Conservation (phyloP, 176 grass and related monocot genomes). For the Phragmites australis region DNA sequence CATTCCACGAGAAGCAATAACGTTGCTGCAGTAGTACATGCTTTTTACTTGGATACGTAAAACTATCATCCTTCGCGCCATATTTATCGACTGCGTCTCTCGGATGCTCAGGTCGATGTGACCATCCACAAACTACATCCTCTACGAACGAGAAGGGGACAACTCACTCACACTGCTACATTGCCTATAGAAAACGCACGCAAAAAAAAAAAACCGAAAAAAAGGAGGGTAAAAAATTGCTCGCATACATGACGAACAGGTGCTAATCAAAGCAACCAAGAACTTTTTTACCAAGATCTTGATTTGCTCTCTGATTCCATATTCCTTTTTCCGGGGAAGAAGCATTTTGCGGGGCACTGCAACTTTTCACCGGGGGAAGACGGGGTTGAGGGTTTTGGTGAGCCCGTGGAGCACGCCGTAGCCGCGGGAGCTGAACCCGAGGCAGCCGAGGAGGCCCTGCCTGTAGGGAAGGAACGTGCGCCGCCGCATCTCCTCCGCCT, state of each 20-base stretch:
- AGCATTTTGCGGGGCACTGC: background rate
- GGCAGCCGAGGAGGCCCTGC: conserved; percentile 82
- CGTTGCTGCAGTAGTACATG: background rate
- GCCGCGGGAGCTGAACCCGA: conserved; percentile 84
- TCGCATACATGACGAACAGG: conserved; percentile 11
- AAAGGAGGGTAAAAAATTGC: background rate
- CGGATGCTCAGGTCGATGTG: conserved; percentile 42
- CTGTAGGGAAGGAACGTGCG: conserved; percentile 96
- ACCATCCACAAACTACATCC: conserved; percentile 15
- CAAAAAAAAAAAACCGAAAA: too few species aligned
- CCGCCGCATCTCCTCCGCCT: conserved; percentile 90
- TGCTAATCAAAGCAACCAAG: background rate
- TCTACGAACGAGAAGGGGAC: conserved; percentile 24
- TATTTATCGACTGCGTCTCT: conserved; percentile 14
- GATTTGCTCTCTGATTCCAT: background rate
- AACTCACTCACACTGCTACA: background rate
- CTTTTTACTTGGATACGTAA: background rate
- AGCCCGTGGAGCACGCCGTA: conserved; percentile 83
- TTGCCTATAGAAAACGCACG: conserved; percentile 36
- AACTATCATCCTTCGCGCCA: conserved; percentile 37
- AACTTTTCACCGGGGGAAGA: conserved; percentile 72
- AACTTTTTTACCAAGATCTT: conserved; percentile 5
- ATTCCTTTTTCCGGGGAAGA: too few species aligned
- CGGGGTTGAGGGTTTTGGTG: conserved; percentile 79
- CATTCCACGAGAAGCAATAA: too few species aligned